phyloP scores from a whole-genome alignment of 1,284 basidiomycete species.

The Cystobasidium slooffiae region DNA sequence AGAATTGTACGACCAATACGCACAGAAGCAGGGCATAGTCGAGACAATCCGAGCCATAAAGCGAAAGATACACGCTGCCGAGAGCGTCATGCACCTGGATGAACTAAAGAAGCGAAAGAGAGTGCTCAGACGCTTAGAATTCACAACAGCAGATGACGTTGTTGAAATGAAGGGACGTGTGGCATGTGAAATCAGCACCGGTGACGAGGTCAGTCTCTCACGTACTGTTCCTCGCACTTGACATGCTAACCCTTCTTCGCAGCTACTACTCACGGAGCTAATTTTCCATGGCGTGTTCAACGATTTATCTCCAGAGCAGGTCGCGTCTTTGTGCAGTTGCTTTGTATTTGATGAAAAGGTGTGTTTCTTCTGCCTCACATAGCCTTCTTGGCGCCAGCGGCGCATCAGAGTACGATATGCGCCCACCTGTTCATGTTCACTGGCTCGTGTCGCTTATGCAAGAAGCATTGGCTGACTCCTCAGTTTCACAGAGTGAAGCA shows the following conservation, averaged over 20 bases:
- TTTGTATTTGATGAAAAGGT: slow-evolving; percentile 95
- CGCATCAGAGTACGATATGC: too few species aligned
- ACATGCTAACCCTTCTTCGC: not conserved
- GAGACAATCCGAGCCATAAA: slow-evolving; percentile 75
- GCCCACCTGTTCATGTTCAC: too few species aligned
- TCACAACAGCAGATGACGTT: slow-evolving; percentile 86
- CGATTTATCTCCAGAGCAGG: slow-evolving; percentile 83
- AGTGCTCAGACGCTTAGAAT: slow-evolving; percentile 86
- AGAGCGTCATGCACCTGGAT: slow-evolving; percentile 92
- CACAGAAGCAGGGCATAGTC: slow-evolving; percentile 74
- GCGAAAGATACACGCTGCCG: slow-evolving; percentile 83
- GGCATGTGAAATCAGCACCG: slow-evolving; percentile 96
- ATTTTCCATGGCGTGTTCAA: slow-evolving; percentile 98
- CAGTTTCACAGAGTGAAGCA: slow-evolving; percentile 74
- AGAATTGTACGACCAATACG: slow-evolving; percentile 77
- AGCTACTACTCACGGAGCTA: slow-evolving; percentile 88
- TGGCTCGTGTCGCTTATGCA: too few species aligned
- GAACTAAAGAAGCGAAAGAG: slow-evolving; percentile 96
- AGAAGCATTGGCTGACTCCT: not conserved
- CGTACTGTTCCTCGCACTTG: not conserved
- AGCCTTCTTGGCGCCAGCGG: too few species aligned
- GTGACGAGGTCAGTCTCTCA: slow-evolving; percentile 69
- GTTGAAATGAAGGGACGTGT: slow-evolving; percentile 98
- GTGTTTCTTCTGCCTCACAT: not conserved
- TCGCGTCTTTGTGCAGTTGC: slow-evolving; percentile 88